These are phyloP conservation scores for Stachybotrys chartarum DNA, from an alignment of 2,329 filamentous ascomycete genomes.

Conservation along the genomic window DNA sequence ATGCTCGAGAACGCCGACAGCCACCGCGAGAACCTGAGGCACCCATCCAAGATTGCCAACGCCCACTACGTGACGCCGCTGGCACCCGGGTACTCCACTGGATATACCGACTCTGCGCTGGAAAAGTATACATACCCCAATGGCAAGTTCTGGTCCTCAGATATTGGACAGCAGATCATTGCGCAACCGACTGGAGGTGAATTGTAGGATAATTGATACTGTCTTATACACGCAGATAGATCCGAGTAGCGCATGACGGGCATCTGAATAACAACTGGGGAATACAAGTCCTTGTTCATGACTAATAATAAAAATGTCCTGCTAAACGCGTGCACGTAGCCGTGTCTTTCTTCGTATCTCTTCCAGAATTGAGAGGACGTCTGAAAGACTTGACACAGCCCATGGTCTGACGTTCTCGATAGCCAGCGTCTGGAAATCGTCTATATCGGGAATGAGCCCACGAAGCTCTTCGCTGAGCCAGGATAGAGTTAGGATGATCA, in stretches of 20 bases:
- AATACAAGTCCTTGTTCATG: too few species aligned
- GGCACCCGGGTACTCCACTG: constrained; percentile 18
- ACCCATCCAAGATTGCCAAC: constrained; percentile 15
- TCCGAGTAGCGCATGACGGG: neutral
- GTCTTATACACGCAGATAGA: constrained; percentile 1
- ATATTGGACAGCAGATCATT: constrained; percentile 20
- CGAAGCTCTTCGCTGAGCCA: constrained; percentile 16
- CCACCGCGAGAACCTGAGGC: constrained; percentile 17
- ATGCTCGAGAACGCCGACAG: constrained; percentile 82
- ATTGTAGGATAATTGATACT: constrained; percentile 1
- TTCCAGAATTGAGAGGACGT: constrained; percentile 18
- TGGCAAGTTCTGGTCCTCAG: constrained; percentile 21
- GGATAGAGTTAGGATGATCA: constrained; percentile 22
- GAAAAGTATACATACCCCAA: constrained; percentile 20
- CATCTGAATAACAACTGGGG: too few species aligned
- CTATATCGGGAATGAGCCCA: constrained; percentile 21
- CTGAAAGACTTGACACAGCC: constrained; percentile 18
- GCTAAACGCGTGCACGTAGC: constrained; percentile 11
- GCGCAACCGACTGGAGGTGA: constrained; percentile 21
- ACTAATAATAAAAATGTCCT: neutral
- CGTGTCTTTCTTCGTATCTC: constrained; percentile 19
- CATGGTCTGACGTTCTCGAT: constrained; percentile 18
- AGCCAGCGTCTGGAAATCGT: constrained; percentile 16
- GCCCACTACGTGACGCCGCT: constrained; percentile 18
- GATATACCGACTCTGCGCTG: constrained; percentile 19